Conservation (phyloP, 805 yeast species). For the Saccharomycopsis schoenii region DNA sequence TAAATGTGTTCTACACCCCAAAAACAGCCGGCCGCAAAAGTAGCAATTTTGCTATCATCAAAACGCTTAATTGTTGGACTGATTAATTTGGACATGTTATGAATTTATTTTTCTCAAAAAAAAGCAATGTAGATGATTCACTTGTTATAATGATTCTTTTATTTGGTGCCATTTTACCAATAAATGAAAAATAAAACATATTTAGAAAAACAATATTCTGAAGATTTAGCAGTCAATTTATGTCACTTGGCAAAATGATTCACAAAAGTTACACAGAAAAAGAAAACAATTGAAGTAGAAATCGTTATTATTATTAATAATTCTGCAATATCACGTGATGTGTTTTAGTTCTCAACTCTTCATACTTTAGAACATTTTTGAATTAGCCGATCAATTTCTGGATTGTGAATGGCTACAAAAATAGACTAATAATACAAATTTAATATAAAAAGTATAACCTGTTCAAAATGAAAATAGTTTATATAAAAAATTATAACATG, state of each 20-base stretch:
- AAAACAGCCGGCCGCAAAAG: slow-evolving; percentile 65
- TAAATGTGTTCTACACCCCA: slow-evolving; percentile 91
- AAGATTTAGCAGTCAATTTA: not conserved
- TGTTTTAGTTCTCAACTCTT: too few relatives aligned
- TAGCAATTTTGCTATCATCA: slow-evolving; percentile 41
- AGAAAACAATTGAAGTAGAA: too few relatives aligned
- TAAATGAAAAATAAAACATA: too few relatives aligned
- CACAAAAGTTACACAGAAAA: not conserved
- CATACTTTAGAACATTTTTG: too few relatives aligned
- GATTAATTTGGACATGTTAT: not conserved
- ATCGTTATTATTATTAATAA: not conserved
- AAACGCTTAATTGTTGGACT: slow-evolving; percentile 31
- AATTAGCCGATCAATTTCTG: too few relatives aligned
- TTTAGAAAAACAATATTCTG: not conserved
- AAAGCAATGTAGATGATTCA: too few relatives aligned
- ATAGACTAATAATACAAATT: too few relatives aligned
- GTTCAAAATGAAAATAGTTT: too few relatives aligned
- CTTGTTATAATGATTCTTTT: not conserved
- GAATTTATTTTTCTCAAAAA: not conserved
- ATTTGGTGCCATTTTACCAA: not conserved
- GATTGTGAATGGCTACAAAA: too few relatives aligned
- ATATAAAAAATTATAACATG: too few relatives aligned
- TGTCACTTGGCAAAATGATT: not conserved
- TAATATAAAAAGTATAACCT: too few relatives aligned
- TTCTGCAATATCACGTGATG: not conserved